phyloP scores from a whole-genome alignment of 371 early-diverging fungal genomes.

The Mucor velutinosus region DNA sequence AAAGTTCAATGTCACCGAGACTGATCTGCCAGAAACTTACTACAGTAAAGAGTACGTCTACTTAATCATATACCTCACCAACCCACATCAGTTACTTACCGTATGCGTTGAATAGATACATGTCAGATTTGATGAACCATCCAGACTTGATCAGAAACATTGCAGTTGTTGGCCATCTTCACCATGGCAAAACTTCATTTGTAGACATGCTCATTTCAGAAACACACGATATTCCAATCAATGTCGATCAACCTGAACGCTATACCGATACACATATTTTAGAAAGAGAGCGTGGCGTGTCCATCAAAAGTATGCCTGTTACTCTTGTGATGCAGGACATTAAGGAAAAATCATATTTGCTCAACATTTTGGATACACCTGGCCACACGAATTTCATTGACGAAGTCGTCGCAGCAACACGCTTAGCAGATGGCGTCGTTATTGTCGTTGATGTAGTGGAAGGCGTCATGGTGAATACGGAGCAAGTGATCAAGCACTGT shows the following conservation, averaged over 20 bases:
- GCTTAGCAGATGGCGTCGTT: slow-evolving; percentile 92
- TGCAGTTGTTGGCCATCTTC: slow-evolving; percentile 93
- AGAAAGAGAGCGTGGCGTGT: slow-evolving; percentile 89
- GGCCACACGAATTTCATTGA: slow-evolving; percentile 95
- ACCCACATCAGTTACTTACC: background rate
- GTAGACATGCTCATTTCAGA: slow-evolving; percentile 91
- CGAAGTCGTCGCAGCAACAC: slow-evolving; percentile 86
- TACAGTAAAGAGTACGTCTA: slow-evolving; percentile 84
- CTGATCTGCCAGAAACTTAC: slow-evolving; percentile 80
- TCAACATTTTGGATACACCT: slow-evolving; percentile 95
- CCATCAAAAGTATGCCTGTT: slow-evolving; percentile 94
- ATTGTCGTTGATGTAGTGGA: slow-evolving; percentile 96
- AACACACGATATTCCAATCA: slow-evolving; percentile 76
- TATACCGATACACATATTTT: slow-evolving; percentile 93
- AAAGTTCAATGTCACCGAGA: slow-evolving; percentile 85
- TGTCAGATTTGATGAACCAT: slow-evolving; percentile 84
- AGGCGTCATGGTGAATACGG: slow-evolving; percentile 95
- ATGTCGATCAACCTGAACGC: slow-evolving; percentile 68
- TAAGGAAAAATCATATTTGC: slow-evolving; percentile 85
- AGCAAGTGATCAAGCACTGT: slow-evolving; percentile 84
- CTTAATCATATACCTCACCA: background rate
- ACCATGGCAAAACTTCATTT: slow-evolving; percentile 96
- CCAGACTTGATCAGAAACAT: slow-evolving; percentile 88
- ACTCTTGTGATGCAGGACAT: slow-evolving; percentile 85
- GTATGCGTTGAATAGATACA: slow-evolving; percentile 58